phyloP scores from a whole-genome alignment of 352 stramenopile genomes.

The Phytophthora pluvialis region DNA sequence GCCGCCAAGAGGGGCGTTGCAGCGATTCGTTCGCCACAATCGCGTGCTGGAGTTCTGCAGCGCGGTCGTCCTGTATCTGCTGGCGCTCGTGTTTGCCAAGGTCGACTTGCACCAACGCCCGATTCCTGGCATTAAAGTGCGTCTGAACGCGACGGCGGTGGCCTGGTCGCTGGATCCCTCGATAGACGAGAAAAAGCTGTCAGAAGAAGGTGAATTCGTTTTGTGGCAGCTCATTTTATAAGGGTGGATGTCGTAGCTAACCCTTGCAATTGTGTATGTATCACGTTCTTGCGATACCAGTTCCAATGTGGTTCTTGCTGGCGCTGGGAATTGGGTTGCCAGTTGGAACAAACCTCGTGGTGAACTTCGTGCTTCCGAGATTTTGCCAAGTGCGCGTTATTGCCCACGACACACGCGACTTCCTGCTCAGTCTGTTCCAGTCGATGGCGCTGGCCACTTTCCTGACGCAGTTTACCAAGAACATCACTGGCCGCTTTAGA shows the following conservation, averaged over 20 bases:
- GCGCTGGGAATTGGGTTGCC: constrained; percentile 43
- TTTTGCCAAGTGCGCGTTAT: constrained; percentile 60
- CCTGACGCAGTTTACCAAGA: constrained; percentile 83
- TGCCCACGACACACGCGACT: constrained; percentile 77
- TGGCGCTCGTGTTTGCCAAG: constrained; percentile 56
- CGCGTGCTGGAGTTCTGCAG: constrained; percentile 66
- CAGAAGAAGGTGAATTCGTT: constrained; percentile 43
- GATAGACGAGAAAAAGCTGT: constrained; percentile 54
- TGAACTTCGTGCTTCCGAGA: constrained; percentile 71
- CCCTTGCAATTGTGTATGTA: background rate
- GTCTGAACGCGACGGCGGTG: constrained; percentile 43
- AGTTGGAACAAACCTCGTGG: constrained; percentile 51
- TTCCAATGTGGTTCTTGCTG: constrained; percentile 58
- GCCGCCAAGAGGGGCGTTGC: constrained; percentile 1
- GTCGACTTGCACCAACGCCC: constrained; percentile 64
- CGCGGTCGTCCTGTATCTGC: constrained; percentile 49
- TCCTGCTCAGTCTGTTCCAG: constrained; percentile 72
- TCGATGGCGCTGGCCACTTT: constrained; percentile 53
- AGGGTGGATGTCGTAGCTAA: background rate
- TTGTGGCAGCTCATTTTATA: background rate
- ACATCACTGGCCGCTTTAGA: constrained; percentile 78
- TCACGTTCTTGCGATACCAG: constrained; percentile 26
- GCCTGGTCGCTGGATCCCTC: constrained; percentile 57
- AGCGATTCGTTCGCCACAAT: constrained; percentile 41
- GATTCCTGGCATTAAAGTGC: constrained; percentile 60